Evolutionary conservation across 1,139 yeast species (phyloP).

Genomic region (Meyerozyma smithsonii): DNA sequence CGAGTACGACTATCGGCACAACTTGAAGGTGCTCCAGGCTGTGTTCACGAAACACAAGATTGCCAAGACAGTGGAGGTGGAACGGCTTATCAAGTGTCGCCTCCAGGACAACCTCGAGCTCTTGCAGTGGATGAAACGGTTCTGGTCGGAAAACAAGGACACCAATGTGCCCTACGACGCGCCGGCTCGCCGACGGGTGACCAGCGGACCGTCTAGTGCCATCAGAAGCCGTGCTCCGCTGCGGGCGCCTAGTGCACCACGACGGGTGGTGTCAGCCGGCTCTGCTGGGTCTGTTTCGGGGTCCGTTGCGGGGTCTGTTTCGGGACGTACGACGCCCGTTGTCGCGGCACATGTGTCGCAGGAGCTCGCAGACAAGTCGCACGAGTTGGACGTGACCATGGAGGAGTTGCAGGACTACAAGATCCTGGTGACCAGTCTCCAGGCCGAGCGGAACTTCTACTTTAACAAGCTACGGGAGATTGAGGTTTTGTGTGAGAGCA

Average conservation of each 20-base stretch:
- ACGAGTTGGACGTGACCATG: conserved; percentile 35
- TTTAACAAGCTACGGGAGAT: conserved; percentile 85
- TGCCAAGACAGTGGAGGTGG: conserved; percentile 76
- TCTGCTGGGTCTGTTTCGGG: conserved; percentile 7
- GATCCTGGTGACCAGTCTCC: conserved; percentile 53
- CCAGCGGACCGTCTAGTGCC: conserved; percentile 6
- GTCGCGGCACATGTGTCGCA: conserved; percentile 4
- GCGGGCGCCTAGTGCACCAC: conserved; percentile 5
- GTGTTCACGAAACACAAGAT: conserved; percentile 68
- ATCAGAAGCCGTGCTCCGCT: conserved; percentile 1
- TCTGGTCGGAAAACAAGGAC: conserved; percentile 74
- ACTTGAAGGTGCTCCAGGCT: conserved; percentile 81
- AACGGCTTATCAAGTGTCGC: conserved; percentile 75
- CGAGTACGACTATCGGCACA: conserved; percentile 75
- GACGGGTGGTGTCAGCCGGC: conserved; percentile 9
- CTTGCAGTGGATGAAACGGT: conserved; percentile 84
- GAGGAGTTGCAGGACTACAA: conserved; percentile 52
- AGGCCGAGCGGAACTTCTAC: conserved; percentile 83
- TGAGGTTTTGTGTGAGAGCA: conserved; percentile 71
- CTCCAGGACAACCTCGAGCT: conserved; percentile 93
- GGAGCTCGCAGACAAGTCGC: conserved; percentile 14
- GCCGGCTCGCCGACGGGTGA: conserved; percentile 20
- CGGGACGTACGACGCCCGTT: neutral
- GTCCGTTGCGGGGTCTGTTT: conserved; percentile 2
- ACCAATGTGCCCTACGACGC: conserved; percentile 65